A percentile compares a stretch with the other conserved stretches of the same genome.
Evolutionary conservation across 148 eudicot genomes (phyloP).

Genomic region (Selenicereus undatus): DNA sequence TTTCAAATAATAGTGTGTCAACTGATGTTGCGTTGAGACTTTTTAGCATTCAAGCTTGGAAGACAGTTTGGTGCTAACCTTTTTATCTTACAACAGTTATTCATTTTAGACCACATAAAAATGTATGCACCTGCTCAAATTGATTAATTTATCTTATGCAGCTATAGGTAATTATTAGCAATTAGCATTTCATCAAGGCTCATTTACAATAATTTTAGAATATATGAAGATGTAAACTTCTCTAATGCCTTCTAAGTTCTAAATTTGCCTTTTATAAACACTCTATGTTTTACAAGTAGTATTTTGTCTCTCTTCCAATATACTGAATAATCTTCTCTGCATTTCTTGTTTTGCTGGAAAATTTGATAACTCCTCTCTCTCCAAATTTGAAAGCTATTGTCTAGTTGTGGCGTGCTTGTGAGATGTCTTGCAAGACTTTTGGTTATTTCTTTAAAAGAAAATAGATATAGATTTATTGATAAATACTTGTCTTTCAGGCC

Average conservation of each 20-base stretch:
- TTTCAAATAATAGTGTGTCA: not conserved
- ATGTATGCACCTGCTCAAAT: not conserved
- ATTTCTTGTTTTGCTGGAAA: too few relatives aligned
- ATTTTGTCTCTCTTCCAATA: too few relatives aligned
- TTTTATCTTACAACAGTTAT: not conserved
- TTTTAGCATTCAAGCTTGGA: not conserved
- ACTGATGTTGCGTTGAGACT: not conserved
- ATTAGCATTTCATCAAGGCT: too few relatives aligned
- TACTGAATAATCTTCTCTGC: too few relatives aligned
- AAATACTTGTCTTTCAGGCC: slow-evolving; percentile 43
- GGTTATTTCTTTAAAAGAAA: not conserved
- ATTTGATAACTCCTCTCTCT: too few relatives aligned
- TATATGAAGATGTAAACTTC: too few relatives aligned
- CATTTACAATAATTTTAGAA: too few relatives aligned
- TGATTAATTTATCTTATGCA: not conserved
- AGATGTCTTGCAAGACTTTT: not conserved
- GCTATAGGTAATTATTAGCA: too few relatives aligned
- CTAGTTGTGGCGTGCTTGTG: not conserved
- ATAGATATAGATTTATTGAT: not conserved
- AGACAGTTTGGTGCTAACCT: not conserved
- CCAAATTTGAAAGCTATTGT: not conserved
- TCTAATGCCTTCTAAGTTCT: too few relatives aligned
- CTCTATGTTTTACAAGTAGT: too few relatives aligned
- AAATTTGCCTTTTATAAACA: too few relatives aligned
- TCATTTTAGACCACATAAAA: not conserved